Evolutionary conservation across 495 filamentous ascomycete genomes (phyloP).

Genomic region (Trichocladium uniseriatum): DNA sequence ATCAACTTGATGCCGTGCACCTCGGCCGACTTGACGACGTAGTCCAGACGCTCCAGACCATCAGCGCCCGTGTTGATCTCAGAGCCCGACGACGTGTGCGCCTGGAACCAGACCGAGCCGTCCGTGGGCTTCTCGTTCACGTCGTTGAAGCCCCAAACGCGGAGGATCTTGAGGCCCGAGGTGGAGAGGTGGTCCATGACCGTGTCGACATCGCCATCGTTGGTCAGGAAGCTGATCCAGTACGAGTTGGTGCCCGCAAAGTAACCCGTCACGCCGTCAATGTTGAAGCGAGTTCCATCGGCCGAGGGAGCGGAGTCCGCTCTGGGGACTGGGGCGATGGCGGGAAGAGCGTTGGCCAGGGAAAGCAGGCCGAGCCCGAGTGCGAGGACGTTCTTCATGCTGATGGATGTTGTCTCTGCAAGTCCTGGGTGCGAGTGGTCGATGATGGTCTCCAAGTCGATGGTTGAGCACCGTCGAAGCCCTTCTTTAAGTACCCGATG

Average conservation of each 20-base stretch:
- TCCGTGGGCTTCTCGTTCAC: slow-evolving; percentile 31
- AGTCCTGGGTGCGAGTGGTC: background rate
- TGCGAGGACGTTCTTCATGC: slow-evolving; percentile 15
- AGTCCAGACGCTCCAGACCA: slow-evolving; percentile 57
- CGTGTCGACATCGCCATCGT: slow-evolving; percentile 58
- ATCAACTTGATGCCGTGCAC: too few relatives aligned
- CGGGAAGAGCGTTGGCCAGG: slow-evolving; percentile 9
- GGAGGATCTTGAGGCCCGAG: slow-evolving; percentile 57
- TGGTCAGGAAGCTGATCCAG: slow-evolving; percentile 68
- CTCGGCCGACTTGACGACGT: slow-evolving; percentile 46
- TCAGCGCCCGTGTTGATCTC: slow-evolving; percentile 59
- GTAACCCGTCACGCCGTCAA: slow-evolving; percentile 53
- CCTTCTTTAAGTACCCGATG: too few relatives aligned
- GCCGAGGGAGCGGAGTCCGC: too few relatives aligned
- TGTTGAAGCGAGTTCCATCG: slow-evolving; percentile 39
- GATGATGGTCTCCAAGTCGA: too few relatives aligned
- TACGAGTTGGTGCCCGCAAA: slow-evolving; percentile 66
- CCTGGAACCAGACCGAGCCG: slow-evolving; percentile 53
- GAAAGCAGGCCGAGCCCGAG: slow-evolving; percentile 19
- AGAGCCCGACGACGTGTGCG: slow-evolving; percentile 41
- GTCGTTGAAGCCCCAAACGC: slow-evolving; percentile 67
- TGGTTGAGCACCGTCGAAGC: too few relatives aligned
- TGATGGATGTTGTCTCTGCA: too few relatives aligned
- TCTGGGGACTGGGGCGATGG: too few relatives aligned
- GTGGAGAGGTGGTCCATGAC: slow-evolving; percentile 39